Base-by-base conservation (phyloP, 2,329 filamentous ascomycete genomes). In the Metarhizium brunneum region DNA sequence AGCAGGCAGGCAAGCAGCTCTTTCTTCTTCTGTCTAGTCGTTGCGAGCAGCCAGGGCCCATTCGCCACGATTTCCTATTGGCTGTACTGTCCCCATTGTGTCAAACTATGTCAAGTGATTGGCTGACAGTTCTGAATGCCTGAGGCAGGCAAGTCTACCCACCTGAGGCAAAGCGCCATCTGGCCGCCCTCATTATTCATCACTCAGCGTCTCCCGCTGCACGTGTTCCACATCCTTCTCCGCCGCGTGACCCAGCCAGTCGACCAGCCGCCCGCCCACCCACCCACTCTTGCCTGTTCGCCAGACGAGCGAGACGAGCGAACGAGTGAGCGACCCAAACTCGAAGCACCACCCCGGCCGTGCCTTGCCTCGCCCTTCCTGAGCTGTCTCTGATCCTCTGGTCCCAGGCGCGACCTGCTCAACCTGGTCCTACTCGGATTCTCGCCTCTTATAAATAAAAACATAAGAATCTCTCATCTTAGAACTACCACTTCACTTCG, bases 401-500 rank as follows among this genome's bases (percentile, higher is more conserved):
- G 25, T 48, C 45, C 18, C 45, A 48, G 50, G 47, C 54, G 47
- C 54, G 51, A 53, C 54, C 11, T 53, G 18, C 50, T 45, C 50
- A 53, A 53, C 50, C 49, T 50, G 50, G 54, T 56, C 54, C 45
- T 53, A 49, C 54, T 47, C 30, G 8, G 36, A 43, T 50, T 20
- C 47, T 50, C 54, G 51, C 56, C 63, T 60, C 59, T 61, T 50
- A 45, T 53, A 56, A 30, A 13, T 47, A 47, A 59, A 64, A 66
- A 61, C 64, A 65, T 66, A 65, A 67, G 65, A 60, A 63, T 57
- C 58, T 57, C 58, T 55, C 55, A 49, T 54, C 25, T 52, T 38
- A 38, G 43, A 50, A 52, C 56, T 52, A 16, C 16, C 29, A 8
- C 50, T 36, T 43, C 25, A 36, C 42, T 35, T 30, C 36, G 36